phyloP scores from a whole-genome alignment of 2,329 filamentous ascomycete species.

The Huntiella omanensis region DNA sequence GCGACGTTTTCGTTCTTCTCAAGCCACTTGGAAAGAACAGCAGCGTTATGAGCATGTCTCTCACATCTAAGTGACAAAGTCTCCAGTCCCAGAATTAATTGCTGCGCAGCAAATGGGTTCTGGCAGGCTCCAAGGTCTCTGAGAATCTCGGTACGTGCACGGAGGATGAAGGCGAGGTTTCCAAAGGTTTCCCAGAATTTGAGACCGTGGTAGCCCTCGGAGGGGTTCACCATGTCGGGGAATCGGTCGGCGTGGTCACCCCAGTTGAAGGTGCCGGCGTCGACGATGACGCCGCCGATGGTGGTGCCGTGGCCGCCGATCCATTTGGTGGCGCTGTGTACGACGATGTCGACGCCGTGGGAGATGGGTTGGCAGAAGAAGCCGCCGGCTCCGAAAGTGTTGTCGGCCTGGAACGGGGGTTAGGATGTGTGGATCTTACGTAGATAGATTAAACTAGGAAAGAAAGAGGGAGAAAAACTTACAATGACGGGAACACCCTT shows the following conservation, averaged over 20 bases:
- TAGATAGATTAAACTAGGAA: background rate
- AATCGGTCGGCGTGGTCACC: constrained; percentile 66
- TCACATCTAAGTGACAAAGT: constrained; percentile 75
- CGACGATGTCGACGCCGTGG: constrained; percentile 81
- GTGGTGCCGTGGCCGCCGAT: constrained; percentile 92
- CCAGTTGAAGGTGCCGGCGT: constrained; percentile 90
- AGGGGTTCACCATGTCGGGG: constrained; percentile 80
- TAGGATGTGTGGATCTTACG: background rate
- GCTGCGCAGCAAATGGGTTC: constrained; percentile 84
- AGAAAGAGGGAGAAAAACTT: constrained; percentile 15
- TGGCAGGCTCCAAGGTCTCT: constrained; percentile 69
- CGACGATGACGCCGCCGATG: constrained; percentile 68
- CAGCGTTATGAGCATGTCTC: constrained; percentile 68
- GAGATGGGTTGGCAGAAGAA: constrained; percentile 76
- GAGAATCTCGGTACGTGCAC: constrained; percentile 73
- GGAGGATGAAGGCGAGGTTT: constrained; percentile 61
- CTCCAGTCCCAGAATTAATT: constrained; percentile 75
- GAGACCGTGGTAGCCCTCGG: constrained; percentile 77
- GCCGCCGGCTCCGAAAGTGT: constrained; percentile 86
- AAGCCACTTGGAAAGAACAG: constrained; percentile 64
- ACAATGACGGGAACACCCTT: constrained; percentile 48
- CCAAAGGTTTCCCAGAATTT: constrained; percentile 93
- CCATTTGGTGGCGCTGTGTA: constrained; percentile 93
- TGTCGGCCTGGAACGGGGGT: constrained; percentile 47
- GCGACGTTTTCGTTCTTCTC: constrained; percentile 65